phyloP scores from a whole-genome alignment of 2,329 filamentous ascomycete genomes.

The Laburnicola sp. region DNA sequence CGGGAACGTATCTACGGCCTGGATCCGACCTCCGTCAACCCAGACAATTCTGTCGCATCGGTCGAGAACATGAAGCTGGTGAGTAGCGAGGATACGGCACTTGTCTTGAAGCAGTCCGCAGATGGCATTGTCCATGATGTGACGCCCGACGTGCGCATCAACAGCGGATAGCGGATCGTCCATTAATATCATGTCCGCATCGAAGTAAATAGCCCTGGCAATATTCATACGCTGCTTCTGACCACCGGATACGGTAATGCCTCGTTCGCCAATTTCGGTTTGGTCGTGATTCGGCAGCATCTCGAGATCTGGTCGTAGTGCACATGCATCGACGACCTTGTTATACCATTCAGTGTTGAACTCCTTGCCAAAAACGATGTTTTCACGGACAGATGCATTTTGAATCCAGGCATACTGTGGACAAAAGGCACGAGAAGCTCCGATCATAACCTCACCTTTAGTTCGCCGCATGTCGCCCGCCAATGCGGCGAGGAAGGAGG shows the following conservation, averaged over 20 bases:
- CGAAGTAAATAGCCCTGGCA: slow-evolving; percentile 72
- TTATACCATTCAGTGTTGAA: slow-evolving; percentile 76
- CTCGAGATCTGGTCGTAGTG: slow-evolving; percentile 80
- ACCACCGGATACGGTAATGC: slow-evolving; percentile 92
- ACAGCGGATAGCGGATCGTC: slow-evolving; percentile 65
- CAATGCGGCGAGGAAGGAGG: slow-evolving; percentile 81
- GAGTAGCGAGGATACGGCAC: slow-evolving; percentile 87
- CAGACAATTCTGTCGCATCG: slow-evolving; percentile 90
- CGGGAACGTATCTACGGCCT: slow-evolving; percentile 84
- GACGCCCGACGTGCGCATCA: slow-evolving; percentile 63
- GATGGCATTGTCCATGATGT: slow-evolving; percentile 92
- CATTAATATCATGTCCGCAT: slow-evolving; percentile 65
- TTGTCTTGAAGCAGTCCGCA: slow-evolving; percentile 86
- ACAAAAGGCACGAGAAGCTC: slow-evolving; percentile 84
- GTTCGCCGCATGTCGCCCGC: slow-evolving; percentile 94
- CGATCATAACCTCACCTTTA: slow-evolving; percentile 70
- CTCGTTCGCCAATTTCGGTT: slow-evolving; percentile 93
- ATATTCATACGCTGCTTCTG: slow-evolving; percentile 97
- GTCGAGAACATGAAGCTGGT: slow-evolving; percentile 90
- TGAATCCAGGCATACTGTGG: slow-evolving; percentile 99
- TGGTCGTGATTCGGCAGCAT: slow-evolving; percentile 88
- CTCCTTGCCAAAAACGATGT: slow-evolving; percentile 86
- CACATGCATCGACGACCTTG: slow-evolving; percentile 82
- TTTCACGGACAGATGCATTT: slow-evolving; percentile 82
- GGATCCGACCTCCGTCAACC: slow-evolving; percentile 84